Base-by-base conservation (phyloP, 2,329 filamentous ascomycete species). In the Scedosporium minutisporum region DNA sequence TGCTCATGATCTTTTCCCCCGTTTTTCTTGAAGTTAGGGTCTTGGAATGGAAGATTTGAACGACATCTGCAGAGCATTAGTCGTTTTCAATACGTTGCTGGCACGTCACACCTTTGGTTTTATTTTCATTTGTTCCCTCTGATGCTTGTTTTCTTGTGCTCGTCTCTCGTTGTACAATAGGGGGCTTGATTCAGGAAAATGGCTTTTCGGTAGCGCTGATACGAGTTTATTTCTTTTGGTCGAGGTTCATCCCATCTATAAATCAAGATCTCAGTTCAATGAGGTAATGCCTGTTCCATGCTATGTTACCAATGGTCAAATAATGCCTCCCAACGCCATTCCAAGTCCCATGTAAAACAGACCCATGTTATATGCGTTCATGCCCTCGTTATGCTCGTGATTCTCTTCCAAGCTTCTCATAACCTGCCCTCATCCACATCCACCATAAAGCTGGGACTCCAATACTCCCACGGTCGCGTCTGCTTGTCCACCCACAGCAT, bases 401-500 rank as follows among this genome's bases (percentile, higher is more conserved):
- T 25, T 27, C 42, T 44, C 66, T 63, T 64, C 60, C 65, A 64
- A 65, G 60, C 33, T 64, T 59, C 63, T 69, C 65, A 58, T 63
- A 65, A 21, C 38, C 61, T 21, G 44, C n/a, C 41, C 38, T 48
- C 67, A 12, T 72, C 73, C 16, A 71, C 68, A 48, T 79, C 78
- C 2, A 80, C 73, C 79, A 93, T 90, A 65, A 89, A 90, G 0
- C 87, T 86, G 0, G 90, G 90, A 64, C 86, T 90, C 95, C 95
- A 99, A 70, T 97, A 99, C 75, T 97, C 93, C 74, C 87, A 92
- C 27, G 65, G 65, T 77, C 97, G 93, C 18, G 72, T 73, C 76
- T 97, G 92, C 67, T 85, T 86, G 74, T 99, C 95, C 5, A 97
- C 86, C 95, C 95, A 99, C 14, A 99, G 85, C 78, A 99, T 84